These are phyloP conservation scores for Talaromyces verruculosus DNA, from an alignment of 2,329 filamentous ascomycete genomes.

Conservation along the genomic window DNA sequence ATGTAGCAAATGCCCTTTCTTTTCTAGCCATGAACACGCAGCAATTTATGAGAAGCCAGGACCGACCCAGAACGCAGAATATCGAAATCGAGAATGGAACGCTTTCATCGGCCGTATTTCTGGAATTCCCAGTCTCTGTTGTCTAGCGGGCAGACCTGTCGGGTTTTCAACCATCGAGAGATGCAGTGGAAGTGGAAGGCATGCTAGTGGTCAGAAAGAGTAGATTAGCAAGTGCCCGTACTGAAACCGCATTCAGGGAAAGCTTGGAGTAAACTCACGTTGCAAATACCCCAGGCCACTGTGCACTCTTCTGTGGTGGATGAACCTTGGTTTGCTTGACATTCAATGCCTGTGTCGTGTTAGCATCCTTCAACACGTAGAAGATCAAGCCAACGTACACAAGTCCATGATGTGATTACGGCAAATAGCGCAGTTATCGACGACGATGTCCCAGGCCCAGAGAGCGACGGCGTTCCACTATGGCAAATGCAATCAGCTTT, in stretches of 20 bases:
- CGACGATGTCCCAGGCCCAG: constrained; percentile 99
- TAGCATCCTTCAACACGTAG: neutral
- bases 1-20: constrained; percentile 5
- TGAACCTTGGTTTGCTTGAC: constrained; percentile 96
- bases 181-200: constrained; percentile 99
- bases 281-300: constrained; percentile 98
- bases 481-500: neutral
- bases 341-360: constrained; percentile 74
- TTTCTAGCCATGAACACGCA: neutral
- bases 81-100: neutral
- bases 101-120: constrained; percentile 76
- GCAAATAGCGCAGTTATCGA: constrained; percentile 99
- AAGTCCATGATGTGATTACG: constrained; percentile 99
- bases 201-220: constrained; percentile 60
- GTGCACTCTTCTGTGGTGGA: constrained; percentile 98
- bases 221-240: constrained; percentile 7
- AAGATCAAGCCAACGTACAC: constrained; percentile 58
- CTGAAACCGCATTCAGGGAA: neutral
- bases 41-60: neutral
- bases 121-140: constrained; percentile 99
- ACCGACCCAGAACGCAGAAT: neutral
- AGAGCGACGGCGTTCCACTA: constrained; percentile 98
- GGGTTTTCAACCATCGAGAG: constrained; percentile 97
- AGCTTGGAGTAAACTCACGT: constrained; percentile 61
- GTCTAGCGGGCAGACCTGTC: constrained; percentile 94